These are phyloP conservation scores for Cymbopogon citratus DNA, from an alignment of 176 grass and related monocot species.

Conservation along the genomic window DNA sequence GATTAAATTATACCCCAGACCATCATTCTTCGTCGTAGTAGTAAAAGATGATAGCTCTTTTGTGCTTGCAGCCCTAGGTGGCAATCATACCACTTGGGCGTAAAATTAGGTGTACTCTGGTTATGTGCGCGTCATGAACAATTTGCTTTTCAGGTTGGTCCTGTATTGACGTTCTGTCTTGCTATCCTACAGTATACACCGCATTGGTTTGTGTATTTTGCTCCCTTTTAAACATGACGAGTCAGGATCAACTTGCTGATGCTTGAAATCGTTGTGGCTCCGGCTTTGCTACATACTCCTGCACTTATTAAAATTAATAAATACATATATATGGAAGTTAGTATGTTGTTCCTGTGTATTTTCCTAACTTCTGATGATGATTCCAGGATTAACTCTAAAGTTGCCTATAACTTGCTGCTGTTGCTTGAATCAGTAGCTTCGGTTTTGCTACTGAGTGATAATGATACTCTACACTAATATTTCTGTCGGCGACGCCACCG, in stretches of 20 bases:
- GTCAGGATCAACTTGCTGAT: neutral
- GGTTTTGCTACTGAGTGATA: no score
- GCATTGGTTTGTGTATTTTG: neutral
- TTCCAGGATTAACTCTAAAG: no score
- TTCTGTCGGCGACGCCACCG: no score
- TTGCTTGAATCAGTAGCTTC: no score
- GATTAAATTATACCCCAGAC: conserved; percentile 23
- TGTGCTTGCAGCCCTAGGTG: conserved; percentile 19
- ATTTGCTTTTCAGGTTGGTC: neutral
- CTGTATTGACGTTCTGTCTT: neutral
- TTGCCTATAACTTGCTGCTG: no score
- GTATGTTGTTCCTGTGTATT: no score
- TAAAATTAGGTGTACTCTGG: conserved; percentile 1
- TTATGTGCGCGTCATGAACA: neutral
- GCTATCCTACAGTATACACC: neutral
- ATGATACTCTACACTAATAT: no score
- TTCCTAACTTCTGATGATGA: no score
- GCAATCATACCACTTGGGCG: conserved; percentile 38
- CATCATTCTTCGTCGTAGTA: neutral
- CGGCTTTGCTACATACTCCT: no score
- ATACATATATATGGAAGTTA: no score
- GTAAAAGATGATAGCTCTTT: neutral
- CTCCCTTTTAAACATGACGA: neutral
- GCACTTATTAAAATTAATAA: no score
- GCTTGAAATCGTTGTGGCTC: neutral